Evolutionary conservation across 225 moss, liverwort and hornwort genomes (phyloP).

Genomic region (Polytrichum formosum): DNA sequence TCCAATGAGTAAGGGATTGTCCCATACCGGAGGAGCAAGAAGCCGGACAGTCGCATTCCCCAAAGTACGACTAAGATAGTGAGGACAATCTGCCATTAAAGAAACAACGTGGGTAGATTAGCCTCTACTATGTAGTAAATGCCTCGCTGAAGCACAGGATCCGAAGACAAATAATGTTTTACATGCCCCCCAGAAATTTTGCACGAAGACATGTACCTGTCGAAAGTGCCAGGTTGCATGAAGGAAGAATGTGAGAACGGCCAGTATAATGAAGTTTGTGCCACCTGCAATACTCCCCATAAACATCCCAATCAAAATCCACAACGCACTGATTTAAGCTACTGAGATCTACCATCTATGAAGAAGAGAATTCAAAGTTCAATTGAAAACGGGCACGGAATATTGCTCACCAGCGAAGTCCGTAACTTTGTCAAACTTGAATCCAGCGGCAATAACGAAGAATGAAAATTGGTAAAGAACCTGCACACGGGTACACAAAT

Average conservation of each 20-base stretch:
- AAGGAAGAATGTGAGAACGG: conserved; percentile 72
- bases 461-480: conserved; percentile 68
- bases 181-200: background rate
- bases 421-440: conserved; percentile 90
- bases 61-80: conserved; percentile 49
- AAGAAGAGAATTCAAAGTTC: background rate
- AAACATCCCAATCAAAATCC: conserved; percentile 1
- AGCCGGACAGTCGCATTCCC: conserved; percentile 51
- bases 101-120: no score
- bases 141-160: background rate
- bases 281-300: conserved; percentile 27
- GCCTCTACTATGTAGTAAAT: no score
- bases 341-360: background rate
- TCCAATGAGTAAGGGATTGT: conserved; percentile 6
- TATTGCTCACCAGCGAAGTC: conserved; percentile 78
- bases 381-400: background rate
- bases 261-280: conserved; percentile 83
- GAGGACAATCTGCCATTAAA: conserved; percentile 39
- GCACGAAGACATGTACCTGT: conserved; percentile 42
- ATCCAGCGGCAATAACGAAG: conserved; percentile 74
- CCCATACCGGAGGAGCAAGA: conserved; percentile 54
- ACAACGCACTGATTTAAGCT: background rate
- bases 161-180: background rate
- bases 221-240: conserved; percentile 75
- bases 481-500: conserved; percentile 25